phyloP scores from a whole-genome alignment of 2,329 filamentous ascomycete species.

The Exophiala alcalophila region DNA sequence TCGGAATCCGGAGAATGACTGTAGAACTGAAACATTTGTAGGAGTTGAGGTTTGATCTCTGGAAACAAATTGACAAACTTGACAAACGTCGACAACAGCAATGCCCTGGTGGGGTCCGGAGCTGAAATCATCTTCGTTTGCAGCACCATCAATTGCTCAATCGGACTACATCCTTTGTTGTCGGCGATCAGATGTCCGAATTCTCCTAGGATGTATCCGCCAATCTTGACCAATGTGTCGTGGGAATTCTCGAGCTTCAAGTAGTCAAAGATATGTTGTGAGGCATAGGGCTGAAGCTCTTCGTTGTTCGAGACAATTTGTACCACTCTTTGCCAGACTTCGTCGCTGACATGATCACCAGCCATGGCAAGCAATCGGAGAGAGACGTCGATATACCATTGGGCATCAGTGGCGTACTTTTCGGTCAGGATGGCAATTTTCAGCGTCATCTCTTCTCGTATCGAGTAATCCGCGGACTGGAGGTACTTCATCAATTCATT shows the following conservation, averaged over 20 bases:
- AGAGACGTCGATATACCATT: constrained; percentile 99
- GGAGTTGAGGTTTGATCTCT: constrained; percentile 92
- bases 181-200: constrained; percentile 97
- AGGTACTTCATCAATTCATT: constrained; percentile 90
- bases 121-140: constrained; percentile 86
- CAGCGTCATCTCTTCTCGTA: constrained; percentile 97
- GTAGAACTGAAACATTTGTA: constrained; percentile 86
- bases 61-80: constrained; percentile 98
- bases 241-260: constrained; percentile 91
- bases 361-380: constrained; percentile 92
- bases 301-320: constrained; percentile 99
- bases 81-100: constrained; percentile 92
- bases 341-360: constrained; percentile 96
- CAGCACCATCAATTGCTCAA: constrained; percentile 92
- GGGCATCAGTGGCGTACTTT: constrained; percentile 96
- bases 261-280: constrained; percentile 88
- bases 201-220: constrained; percentile 90
- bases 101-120: constrained; percentile 84
- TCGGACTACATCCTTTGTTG: constrained; percentile 85
- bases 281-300: constrained; percentile 93
- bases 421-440: constrained; percentile 98
- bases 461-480: constrained; percentile 94
- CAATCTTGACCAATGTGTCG: constrained; percentile 96
- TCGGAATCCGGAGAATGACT: constrained; percentile 94
- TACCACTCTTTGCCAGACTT: constrained; percentile 98